phyloP scores from a whole-genome alignment of 352 stramenopile genomes.

The Globisporangium cystogenes region DNA sequence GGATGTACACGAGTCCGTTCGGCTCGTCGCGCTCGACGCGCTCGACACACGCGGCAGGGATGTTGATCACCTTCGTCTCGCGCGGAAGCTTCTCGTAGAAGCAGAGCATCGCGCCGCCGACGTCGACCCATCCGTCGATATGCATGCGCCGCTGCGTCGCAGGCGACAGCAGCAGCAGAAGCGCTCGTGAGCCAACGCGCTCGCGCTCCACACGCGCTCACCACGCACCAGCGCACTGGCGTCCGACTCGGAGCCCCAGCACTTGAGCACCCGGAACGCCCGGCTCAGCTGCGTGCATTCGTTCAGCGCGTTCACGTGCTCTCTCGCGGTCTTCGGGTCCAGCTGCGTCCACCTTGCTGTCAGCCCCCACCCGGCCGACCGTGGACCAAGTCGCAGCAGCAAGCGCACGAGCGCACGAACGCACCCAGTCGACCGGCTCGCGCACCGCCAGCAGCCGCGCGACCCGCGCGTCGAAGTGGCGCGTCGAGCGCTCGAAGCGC shows the following conservation, averaged over 20 bases:
- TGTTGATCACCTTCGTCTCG: conserved; percentile 45
- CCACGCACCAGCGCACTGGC: conserved; percentile 19
- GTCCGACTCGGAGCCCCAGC: conserved; percentile 20
- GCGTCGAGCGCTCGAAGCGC: conserved; percentile 11
- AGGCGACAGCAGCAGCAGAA: too few relatives aligned
- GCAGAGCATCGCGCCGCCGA: conserved; percentile 32
- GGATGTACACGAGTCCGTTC: conserved; percentile 16
- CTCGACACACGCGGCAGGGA: conserved; percentile 43
- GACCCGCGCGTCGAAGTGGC: conserved; percentile 22
- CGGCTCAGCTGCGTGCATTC: conserved; percentile 11
- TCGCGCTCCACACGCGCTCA: background rate
- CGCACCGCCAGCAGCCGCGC: conserved; percentile 26
- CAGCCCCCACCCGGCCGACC: too few relatives aligned
- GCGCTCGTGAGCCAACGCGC: too few relatives aligned
- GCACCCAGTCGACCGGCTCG: conserved; percentile 37
- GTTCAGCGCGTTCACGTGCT: conserved; percentile 28
- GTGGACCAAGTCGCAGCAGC: too few relatives aligned
- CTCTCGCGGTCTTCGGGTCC: conserved; percentile 9
- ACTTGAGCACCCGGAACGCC: conserved; percentile 25
- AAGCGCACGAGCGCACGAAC: too few relatives aligned
- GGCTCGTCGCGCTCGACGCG: conserved; percentile 28
- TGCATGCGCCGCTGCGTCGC: conserved; percentile 23
- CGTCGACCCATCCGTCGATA: conserved; percentile 50
- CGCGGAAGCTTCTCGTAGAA: conserved; percentile 41
- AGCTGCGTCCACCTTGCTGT: too few relatives aligned